Base-by-base conservation (phyloP, 2,329 filamentous ascomycete species). In the Periglandula ipomoeae region DNA sequence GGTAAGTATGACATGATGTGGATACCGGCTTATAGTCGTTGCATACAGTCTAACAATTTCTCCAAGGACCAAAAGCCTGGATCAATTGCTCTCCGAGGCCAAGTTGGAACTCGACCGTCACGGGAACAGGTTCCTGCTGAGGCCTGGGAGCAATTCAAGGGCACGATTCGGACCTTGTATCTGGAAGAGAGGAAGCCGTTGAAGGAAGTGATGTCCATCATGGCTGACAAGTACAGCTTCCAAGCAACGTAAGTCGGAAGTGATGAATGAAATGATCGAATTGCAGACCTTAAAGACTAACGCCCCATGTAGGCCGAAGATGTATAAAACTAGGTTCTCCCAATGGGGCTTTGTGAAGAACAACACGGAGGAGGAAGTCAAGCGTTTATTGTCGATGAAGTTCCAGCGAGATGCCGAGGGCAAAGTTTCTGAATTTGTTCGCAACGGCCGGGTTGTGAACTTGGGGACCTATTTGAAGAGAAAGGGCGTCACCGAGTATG, bases 301-400 rank as follows among this genome's bases (percentile, higher is more conserved):
- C 52, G 39, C 26, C 9, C 13, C 19, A 26, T 20, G 4, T 44
- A 76, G 73, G 17, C 71, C 73, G 17, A 74, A 75, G 53, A 76
- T 76, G 73, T 76, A 76, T 59, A 76, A 76, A 56, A 75, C 73
- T n/a, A 65, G 73, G 22, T 76, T 76, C 55, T 74, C 74, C 13
- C 72, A 75, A 52, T 76, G 73, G 73, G 73, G 73, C 0, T 76
- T 76, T 52, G 73, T 72, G 37, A 76, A 76, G 61, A 76, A 76
- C 50, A 76, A 76, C 52, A 76, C 72, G 38, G 73, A 76, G 50
- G 72, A 74, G 23, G 73, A 76, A 49, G 72, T 76, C 7, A 73
- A 74, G 56, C 65, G 69, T 17, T 62, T 76, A 44, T 60, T 76
- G 8, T 73, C 71, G 35, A 71, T 74, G 60, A 75, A 76, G 52